A percentile compares a stretch with the other conserved stretches of the same genome.
phyloP scores from a whole-genome alignment of 176 grass and related monocot genomes.

The Phragmites australis region DNA sequence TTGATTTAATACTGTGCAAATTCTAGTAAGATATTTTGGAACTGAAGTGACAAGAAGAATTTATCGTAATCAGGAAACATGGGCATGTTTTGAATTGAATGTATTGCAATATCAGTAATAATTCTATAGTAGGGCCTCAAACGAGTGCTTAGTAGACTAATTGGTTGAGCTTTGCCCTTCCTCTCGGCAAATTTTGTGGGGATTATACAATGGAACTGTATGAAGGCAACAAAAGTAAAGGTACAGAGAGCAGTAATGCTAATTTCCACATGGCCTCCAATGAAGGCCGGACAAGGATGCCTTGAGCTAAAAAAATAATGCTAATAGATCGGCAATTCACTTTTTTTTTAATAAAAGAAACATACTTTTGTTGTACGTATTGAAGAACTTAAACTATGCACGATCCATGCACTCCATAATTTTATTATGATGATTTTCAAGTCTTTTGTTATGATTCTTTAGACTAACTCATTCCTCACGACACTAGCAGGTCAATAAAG shows the following conservation, averaged over 20 bases:
- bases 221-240: neutral
- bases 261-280: no score
- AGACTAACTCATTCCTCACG: neutral
- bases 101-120: neutral
- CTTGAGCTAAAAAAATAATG: no score
- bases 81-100: neutral
- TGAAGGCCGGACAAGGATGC: no score
- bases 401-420: neutral
- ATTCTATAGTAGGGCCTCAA: no score
- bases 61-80: neutral
- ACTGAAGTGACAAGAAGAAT: neutral
- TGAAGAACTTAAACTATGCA: neutral
- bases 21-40: neutral
- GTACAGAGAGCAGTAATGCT: no score
- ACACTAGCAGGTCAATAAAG: neutral
- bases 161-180: no score
- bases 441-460: conserved; percentile 6
- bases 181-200: neutral
- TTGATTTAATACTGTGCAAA: neutral
- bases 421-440: neutral
- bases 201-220: neutral
- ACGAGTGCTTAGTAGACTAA: no score
- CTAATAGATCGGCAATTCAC: neutral
- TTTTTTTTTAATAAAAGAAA: no score
- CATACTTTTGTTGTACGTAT: neutral